Evolutionary conservation across 2,329 filamentous ascomycete species (phyloP).

Genomic region (Epichloe brachyelytri): DNA sequence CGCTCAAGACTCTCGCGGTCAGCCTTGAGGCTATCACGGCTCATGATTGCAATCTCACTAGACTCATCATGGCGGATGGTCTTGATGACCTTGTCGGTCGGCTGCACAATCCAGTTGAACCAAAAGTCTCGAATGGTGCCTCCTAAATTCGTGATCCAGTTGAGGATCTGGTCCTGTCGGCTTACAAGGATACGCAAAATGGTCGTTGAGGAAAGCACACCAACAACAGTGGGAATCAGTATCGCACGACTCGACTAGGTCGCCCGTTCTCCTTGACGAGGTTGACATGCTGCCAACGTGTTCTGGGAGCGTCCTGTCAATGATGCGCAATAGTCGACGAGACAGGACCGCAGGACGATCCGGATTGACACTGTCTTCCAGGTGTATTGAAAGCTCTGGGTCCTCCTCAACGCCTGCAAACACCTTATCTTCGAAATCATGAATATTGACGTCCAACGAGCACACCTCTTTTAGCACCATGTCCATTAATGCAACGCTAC

Average conservation of each 20-base stretch:
- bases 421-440: slow-evolving; percentile 53
- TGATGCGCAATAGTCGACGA: slow-evolving; percentile 53
- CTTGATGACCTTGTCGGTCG: slow-evolving; percentile 66
- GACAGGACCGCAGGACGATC: slow-evolving; percentile 49
- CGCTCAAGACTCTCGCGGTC: slow-evolving; percentile 87
- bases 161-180: slow-evolving; percentile 60
- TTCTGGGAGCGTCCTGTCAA: slow-evolving; percentile 53
- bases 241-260: slow-evolving; percentile 63
- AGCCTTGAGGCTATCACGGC: slow-evolving; percentile 76
- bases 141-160: slow-evolving; percentile 71
- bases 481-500: slow-evolving; percentile 76
- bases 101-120: slow-evolving; percentile 91
- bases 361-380: slow-evolving; percentile 30
- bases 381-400: slow-evolving; percentile 40
- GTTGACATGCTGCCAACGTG: slow-evolving; percentile 46
- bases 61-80: slow-evolving; percentile 89
- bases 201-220: slow-evolving; percentile 74
- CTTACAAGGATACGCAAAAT: slow-evolving; percentile 68
- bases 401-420: slow-evolving; percentile 51
- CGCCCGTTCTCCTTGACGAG: slow-evolving; percentile 56
- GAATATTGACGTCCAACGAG: slow-evolving; percentile 46
- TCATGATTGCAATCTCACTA: slow-evolving; percentile 95
- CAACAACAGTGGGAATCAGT: slow-evolving; percentile 66
- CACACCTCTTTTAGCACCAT: slow-evolving; percentile 65
- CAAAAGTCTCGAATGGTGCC: slow-evolving; percentile 78